phyloP scores from a whole-genome alignment of 805 yeast species.

The Cyberlindnera sargentensis region DNA sequence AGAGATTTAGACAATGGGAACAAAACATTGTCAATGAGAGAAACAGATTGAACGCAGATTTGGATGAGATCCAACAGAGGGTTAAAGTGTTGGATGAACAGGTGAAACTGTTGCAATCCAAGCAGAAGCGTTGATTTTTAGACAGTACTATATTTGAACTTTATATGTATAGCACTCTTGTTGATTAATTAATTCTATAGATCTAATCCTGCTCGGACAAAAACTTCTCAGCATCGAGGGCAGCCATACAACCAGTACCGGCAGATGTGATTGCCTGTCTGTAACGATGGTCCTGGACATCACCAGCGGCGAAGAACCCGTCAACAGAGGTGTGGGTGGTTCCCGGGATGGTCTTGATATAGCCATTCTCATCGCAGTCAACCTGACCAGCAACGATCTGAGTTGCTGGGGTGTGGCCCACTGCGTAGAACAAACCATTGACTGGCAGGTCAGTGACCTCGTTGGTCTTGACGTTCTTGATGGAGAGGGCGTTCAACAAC shows the following conservation, averaged over 20 bases:
- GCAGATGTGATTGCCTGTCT: slow-evolving; percentile 99
- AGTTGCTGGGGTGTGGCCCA: slow-evolving; percentile 97
- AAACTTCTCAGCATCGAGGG: slow-evolving; percentile 85
- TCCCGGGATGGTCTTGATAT: slow-evolving; percentile 86
- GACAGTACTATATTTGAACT: not conserved
- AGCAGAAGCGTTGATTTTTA: slow-evolving; percentile 32
- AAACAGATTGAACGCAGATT: slow-evolving; percentile 86
- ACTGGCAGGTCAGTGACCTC: slow-evolving; percentile 65
- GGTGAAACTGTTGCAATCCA: slow-evolving; percentile 54
- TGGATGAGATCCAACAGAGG: slow-evolving; percentile 80
- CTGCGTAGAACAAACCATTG: slow-evolving; percentile 94
- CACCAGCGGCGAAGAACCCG: slow-evolving; percentile 98
- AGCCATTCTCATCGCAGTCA: slow-evolving; percentile 82
- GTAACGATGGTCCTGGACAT: slow-evolving; percentile 93
- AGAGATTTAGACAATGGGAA: slow-evolving; percentile 98
- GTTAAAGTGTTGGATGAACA: slow-evolving; percentile 70
- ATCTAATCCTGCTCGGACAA: slow-evolving; percentile 49
- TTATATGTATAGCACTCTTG: not conserved
- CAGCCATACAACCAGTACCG: slow-evolving; percentile 99
- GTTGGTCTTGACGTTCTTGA: slow-evolving; percentile 67
- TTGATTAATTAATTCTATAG: too few species aligned
- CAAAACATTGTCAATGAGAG: slow-evolving; percentile 92
- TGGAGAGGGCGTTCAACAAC: slow-evolving; percentile 54
- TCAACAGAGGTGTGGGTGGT: slow-evolving; percentile 75
- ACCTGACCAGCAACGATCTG: slow-evolving; percentile 63